phyloP scores from a whole-genome alignment of 768 basidiomycete species.

The Psilocybe azurescens region DNA sequence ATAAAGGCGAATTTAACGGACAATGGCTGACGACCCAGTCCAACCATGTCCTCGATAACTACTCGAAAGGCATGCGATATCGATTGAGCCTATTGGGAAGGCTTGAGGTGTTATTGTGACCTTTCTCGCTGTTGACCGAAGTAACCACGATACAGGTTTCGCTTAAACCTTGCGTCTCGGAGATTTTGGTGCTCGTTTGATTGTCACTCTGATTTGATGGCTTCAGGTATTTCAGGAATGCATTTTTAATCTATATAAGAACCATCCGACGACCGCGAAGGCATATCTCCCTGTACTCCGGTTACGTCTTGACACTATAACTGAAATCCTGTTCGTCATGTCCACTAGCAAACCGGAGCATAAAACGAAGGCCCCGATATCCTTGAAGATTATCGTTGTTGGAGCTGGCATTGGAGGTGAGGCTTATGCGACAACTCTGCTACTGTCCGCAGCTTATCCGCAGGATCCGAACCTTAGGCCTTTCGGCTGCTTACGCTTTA shows the following conservation, averaged over 20 bases:
- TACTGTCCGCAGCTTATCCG: background rate
- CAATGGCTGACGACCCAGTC: background rate
- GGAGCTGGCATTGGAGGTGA: background rate
- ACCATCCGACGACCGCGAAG: background rate
- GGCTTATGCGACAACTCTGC: background rate
- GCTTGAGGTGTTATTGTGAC: background rate
- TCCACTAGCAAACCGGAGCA: background rate
- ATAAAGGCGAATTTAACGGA: background rate
- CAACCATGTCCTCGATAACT: background rate
- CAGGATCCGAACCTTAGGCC: background rate
- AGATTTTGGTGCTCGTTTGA: background rate
- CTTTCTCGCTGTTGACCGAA: background rate
- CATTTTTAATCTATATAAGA: background rate
- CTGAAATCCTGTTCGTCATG: background rate
- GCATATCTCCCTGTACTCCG: background rate
- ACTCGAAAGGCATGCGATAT: background rate
- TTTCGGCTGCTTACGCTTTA: constrained; percentile 5
- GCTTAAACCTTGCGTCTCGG: background rate
- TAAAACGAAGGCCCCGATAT: background rate
- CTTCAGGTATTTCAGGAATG: background rate
- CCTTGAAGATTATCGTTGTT: background rate
- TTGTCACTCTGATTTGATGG: background rate
- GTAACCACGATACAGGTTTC: background rate
- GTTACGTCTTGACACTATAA: background rate
- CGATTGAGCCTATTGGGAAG: background rate